phyloP scores from a whole-genome alignment of 2,329 filamentous ascomycete genomes.

The Diaporthe longicolla region DNA sequence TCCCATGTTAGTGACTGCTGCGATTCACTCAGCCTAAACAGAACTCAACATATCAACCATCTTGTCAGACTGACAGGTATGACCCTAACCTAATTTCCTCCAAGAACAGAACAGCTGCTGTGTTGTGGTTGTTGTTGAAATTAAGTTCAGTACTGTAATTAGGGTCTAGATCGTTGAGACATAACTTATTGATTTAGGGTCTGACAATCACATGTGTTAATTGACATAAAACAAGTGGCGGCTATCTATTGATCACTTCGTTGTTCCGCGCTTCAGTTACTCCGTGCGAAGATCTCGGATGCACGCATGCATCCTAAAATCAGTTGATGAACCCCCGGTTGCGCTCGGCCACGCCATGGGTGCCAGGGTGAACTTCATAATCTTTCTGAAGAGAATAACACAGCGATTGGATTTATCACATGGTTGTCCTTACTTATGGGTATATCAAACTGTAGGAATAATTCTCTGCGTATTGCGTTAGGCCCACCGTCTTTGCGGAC shows the following conservation, averaged over 20 bases:
- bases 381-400: background rate
- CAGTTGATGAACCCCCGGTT: background rate
- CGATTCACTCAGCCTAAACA: background rate
- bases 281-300: no score
- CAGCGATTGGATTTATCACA: background rate
- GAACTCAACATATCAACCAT: background rate
- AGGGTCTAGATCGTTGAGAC: no score
- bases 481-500: background rate
- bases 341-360: background rate
- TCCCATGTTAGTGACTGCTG: background rate
- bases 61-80: background rate
- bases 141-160: background rate
- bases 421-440: background rate
- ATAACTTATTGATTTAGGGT: background rate
- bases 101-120: background rate
- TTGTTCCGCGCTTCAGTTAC: no score
- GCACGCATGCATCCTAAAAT: no score
- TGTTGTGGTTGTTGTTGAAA: background rate
- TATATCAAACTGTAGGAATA: constrained; percentile 41
- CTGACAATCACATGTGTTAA: background rate
- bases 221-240: background rate
- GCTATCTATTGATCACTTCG: background rate
- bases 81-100: background rate
- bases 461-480: constrained; percentile 37
- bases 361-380: background rate